Evolutionary conservation across 2,329 filamentous ascomycete genomes (phyloP).

Genomic region (Aspergillus pseudoviridinutans): DNA sequence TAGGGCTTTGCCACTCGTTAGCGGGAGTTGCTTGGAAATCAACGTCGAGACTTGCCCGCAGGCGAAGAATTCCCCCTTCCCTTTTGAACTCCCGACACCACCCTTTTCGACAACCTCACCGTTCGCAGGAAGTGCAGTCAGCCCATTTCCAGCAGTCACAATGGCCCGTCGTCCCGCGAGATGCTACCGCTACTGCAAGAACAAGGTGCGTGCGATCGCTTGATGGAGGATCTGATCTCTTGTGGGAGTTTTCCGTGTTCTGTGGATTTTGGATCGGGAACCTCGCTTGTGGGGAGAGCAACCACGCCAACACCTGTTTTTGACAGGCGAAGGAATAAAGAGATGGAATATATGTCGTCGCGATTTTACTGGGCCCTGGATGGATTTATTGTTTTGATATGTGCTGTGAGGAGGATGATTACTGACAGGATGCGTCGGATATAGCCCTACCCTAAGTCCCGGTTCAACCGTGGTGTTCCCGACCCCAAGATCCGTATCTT

Average conservation of each 20-base stretch:
- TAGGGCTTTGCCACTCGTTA: slow-evolving; percentile 42
- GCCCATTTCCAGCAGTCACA: slow-evolving; percentile 61
- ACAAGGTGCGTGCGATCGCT: slow-evolving; percentile 70
- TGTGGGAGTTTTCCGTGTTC: slow-evolving; percentile 17
- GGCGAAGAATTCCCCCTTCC: slow-evolving; percentile 23
- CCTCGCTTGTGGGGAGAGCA: slow-evolving; percentile 29
- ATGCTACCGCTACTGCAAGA: slow-evolving; percentile 99
- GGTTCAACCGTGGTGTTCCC: slow-evolving; percentile 99
- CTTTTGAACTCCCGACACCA: slow-evolving; percentile 32
- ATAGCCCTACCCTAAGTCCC: slow-evolving; percentile 97
- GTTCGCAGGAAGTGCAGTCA: slow-evolving; percentile 47
- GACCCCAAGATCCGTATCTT: slow-evolving; percentile 88
- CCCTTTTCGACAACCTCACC: slow-evolving; percentile 32
- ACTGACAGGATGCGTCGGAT: slow-evolving; percentile 19
- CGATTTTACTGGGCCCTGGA: background rate
- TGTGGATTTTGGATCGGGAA: slow-evolving; percentile 20
- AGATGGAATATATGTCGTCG: background rate
- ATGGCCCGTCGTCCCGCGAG: slow-evolving; percentile 99
- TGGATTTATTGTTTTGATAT: slow-evolving; percentile 7
- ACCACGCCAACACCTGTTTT: slow-evolving; percentile 4
- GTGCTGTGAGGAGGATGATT: slow-evolving; percentile 3
- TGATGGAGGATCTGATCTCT: slow-evolving; percentile 14
- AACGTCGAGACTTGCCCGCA: slow-evolving; percentile 27
- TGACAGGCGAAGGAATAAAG: background rate
- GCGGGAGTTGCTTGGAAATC: slow-evolving; percentile 42